Conservation (phyloP, 805 yeast genomes). For the Myxozyma lipomycoides region DNA sequence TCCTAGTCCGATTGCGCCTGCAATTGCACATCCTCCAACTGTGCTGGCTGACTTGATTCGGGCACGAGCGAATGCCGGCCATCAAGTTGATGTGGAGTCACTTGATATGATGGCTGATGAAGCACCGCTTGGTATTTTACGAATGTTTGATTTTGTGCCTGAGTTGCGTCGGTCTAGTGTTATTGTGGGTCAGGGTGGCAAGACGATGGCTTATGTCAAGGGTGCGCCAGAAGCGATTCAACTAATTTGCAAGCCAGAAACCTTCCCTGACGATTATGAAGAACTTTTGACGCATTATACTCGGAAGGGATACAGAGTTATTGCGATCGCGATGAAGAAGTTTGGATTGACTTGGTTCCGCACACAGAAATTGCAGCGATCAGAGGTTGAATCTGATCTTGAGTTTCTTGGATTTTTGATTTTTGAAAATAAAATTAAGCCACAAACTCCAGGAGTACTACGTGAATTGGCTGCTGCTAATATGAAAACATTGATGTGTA, state of each 20-base stretch:
- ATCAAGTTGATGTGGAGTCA: slow-evolving; percentile 47
- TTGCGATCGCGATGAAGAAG: slow-evolving; percentile 79
- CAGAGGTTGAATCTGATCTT: slow-evolving; percentile 62
- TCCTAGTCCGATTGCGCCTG: slow-evolving; percentile 45
- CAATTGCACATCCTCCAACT: slow-evolving; percentile 37
- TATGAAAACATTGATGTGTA: slow-evolving; percentile 88
- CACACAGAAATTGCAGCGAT: slow-evolving; percentile 53
- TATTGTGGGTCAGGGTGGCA: slow-evolving; percentile 49
- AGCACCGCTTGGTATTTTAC: slow-evolving; percentile 44
- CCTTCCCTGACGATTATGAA: slow-evolving; percentile 72
- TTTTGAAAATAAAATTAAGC: slow-evolving; percentile 86
- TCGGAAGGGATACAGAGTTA: slow-evolving; percentile 90
- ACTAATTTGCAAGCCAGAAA: slow-evolving; percentile 64
- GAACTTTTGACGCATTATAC: slow-evolving; percentile 78
- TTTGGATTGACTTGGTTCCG: slow-evolving; percentile 47
- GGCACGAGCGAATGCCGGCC: slow-evolving; percentile 16
- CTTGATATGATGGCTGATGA: slow-evolving; percentile 48
- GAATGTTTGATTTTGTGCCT: slow-evolving; percentile 77
- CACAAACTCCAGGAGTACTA: slow-evolving; percentile 60
- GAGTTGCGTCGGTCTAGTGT: slow-evolving; percentile 89
- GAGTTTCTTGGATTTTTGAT: slow-evolving; percentile 82
- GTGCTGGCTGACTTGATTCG: slow-evolving; percentile 6
- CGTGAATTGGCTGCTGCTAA: slow-evolving; percentile 58
- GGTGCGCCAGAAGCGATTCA: slow-evolving; percentile 97
- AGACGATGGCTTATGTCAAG: slow-evolving; percentile 62